Percentiles rank a stretch among this genome's conserved stretches.
phyloP scores from a whole-genome alignment of 352 stramenopile genomes.

The Pythium volutum region DNA sequence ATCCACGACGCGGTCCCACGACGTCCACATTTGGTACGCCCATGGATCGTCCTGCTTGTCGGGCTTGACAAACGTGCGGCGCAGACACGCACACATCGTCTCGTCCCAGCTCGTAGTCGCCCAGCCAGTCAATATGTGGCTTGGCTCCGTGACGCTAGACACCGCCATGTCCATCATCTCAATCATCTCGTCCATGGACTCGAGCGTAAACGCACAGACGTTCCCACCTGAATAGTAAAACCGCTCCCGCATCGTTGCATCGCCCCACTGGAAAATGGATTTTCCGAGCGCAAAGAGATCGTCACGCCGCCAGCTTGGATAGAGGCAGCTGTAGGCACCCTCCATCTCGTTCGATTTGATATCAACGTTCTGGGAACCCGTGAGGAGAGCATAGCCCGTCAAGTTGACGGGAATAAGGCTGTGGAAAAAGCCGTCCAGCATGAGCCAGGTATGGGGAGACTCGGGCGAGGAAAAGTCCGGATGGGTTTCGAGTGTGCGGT shows the following conservation, averaged over 20 bases:
- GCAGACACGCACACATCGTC: neutral
- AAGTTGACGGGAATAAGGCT: neutral
- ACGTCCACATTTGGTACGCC: neutral
- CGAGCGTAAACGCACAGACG: conserved; percentile 5
- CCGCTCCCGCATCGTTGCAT: conserved; percentile 1
- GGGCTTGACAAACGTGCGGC: neutral
- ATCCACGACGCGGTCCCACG: conserved; percentile 5
- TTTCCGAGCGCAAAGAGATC: conserved; percentile 10
- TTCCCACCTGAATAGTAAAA: conserved; percentile 20
- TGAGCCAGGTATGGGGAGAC: too few species aligned
- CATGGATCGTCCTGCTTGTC: neutral
- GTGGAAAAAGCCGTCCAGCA: conserved; percentile 24
- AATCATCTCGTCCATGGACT: neutral
- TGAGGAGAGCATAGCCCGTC: conserved; percentile 1
- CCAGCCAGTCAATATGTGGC: neutral
- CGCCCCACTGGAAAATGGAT: neutral
- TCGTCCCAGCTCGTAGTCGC: neutral
- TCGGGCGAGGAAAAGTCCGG: neutral
- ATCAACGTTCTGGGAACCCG: conserved; percentile 7
- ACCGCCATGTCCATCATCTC: neutral
- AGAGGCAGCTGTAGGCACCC: neutral
- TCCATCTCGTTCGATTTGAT: neutral
- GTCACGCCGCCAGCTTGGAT: conserved; percentile 3
- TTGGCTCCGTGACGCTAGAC: neutral
- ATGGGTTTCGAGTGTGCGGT: neutral